Percentiles rank a stretch among this genome's conserved stretches.
Evolutionary conservation across 2,329 filamentous ascomycete genomes (phyloP).

Genomic region (Botryotinia narcissicola): DNA sequence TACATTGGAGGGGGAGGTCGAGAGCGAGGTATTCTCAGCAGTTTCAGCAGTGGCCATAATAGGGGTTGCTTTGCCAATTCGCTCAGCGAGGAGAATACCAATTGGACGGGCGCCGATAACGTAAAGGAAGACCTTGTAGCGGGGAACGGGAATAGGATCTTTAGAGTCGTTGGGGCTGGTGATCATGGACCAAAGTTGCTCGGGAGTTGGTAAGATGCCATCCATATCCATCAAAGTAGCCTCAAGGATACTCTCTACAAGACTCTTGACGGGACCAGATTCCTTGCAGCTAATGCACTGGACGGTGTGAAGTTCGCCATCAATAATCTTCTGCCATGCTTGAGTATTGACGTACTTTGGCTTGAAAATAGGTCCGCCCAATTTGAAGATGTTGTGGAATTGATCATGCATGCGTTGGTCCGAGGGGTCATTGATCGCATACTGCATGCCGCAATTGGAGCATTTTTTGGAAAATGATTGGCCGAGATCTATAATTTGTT

Average conservation of each 20-base stretch:
- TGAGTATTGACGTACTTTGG: conserved; percentile 1
- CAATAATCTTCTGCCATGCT: conserved; percentile 11
- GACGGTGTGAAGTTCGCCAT: neutral
- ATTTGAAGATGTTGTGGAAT: conserved; percentile 18
- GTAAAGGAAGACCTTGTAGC: conserved; percentile 30
- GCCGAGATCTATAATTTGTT: conserved; percentile 26
- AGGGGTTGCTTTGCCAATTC: conserved; percentile 20
- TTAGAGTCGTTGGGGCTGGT: conserved; percentile 6
- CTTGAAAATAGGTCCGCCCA: neutral
- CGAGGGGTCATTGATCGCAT: conserved; percentile 19
- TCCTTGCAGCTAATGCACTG: conserved; percentile 5
- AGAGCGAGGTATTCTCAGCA: neutral
- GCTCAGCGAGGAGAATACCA: conserved; percentile 25
- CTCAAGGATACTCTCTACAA: conserved; percentile 9
- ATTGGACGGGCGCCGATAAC: conserved; percentile 22
- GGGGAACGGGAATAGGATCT: conserved; percentile 19
- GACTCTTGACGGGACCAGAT: neutral
- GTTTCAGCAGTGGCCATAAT: neutral
- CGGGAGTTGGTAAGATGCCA: neutral
- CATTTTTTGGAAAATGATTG: conserved; percentile 21
- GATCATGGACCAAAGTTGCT: conserved; percentile 20
- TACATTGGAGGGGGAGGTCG: neutral
- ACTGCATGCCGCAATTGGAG: conserved; percentile 25
- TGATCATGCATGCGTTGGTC: conserved; percentile 24
- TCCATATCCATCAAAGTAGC: conserved; percentile 16